Base-by-base conservation (phyloP, 2,329 filamentous ascomycete genomes). In the Trichoderma simmonsii region DNA sequence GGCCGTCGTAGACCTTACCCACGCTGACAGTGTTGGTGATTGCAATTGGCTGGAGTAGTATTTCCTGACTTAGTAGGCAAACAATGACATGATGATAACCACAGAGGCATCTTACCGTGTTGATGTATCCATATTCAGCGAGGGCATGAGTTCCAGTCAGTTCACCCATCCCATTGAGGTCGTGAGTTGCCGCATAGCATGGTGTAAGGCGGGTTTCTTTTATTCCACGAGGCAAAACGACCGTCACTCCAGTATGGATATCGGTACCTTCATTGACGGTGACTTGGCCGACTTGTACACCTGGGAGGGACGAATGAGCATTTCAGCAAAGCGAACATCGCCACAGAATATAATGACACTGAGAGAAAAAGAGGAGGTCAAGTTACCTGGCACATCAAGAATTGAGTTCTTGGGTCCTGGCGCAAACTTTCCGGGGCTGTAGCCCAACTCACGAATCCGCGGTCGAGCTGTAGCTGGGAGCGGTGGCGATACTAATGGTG, bases 1-100 rank as follows among this genome's bases (percentile, higher is more conserved):
- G 21, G 18, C 60, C 60, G 8, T 62, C 60, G 7, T 62, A 62
- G 8, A 62, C 60, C 18, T 62, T 62, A 3, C 60, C 60, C 7
- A 62, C 60, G 60, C 60, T 62, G 34, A 62, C n/a, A 7, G 60
- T 62, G 60, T 62, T 62, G 34, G 60, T 62, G 21, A 62, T 62
- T 24, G 60, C 60, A 15, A 62, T 43, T 43, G 60, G 60, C 60
- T 62, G 4, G 8, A 9, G 8, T 15, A 4, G 8, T n/a, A 12
- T 18, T 59, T 59, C 18, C 15, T 4, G 9, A 9, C 8, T 59
- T 6, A 32, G 15, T 6, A 12, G 6, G 28, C 18, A 28, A 34
- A 24, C 12, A 34, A 24, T 30, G 6, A 26, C 3, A 36, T 9
- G 60, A 39, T 43, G 14, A 26, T 1, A 3, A 1, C 11, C 11